Conservation (phyloP, 164 flowering plant genomes). For the Vitis amurensis region DNA sequence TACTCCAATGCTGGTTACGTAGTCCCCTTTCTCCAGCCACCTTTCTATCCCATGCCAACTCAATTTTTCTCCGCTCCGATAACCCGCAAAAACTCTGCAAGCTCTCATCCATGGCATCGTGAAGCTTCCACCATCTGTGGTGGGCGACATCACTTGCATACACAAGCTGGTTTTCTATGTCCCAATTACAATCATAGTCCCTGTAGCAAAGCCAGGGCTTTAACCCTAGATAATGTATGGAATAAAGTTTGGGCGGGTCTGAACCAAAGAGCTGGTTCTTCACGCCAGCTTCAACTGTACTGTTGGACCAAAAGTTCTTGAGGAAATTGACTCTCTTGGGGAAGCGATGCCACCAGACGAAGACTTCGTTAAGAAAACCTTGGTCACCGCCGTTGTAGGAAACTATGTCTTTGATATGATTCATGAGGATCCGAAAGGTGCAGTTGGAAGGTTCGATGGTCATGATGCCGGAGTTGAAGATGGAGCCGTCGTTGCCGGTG, state of each 20-base stretch:
- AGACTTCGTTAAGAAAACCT: conserved; percentile 88
- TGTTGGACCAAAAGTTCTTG: conserved; percentile 88
- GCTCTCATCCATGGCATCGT: conserved; percentile 63
- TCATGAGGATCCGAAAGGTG: conserved; percentile 64
- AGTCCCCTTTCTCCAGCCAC: conserved; percentile 46
- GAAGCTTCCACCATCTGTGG: conserved; percentile 76
- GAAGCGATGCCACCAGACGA: conserved; percentile 92
- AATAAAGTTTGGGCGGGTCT: conserved; percentile 74
- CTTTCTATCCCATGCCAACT: conserved; percentile 65
- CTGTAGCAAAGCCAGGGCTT: conserved; percentile 96
- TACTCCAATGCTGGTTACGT: conserved; percentile 62
- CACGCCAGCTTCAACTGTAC: conserved; percentile 43
- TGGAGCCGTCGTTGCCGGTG: conserved; percentile 66
- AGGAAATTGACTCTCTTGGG: conserved; percentile 79
- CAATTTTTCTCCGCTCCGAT: conserved; percentile 46
- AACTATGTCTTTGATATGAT: conserved; percentile 37
- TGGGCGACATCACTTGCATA: conserved; percentile 94
- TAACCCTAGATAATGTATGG: conserved; percentile 83
- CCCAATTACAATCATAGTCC: conserved; percentile 96
- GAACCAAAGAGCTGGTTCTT: conserved; percentile 78
- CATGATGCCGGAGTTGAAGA: conserved; percentile 97
- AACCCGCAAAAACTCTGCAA: conserved; percentile 63
- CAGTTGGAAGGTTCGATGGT: conserved; percentile 91
- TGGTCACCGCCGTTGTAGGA: conserved; percentile 99
- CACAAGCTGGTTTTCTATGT: conserved; percentile 52